These are phyloP conservation scores for Talaromyces funiculosus DNA, from an alignment of 2,329 filamentous ascomycete species.

Conservation along the genomic window DNA sequence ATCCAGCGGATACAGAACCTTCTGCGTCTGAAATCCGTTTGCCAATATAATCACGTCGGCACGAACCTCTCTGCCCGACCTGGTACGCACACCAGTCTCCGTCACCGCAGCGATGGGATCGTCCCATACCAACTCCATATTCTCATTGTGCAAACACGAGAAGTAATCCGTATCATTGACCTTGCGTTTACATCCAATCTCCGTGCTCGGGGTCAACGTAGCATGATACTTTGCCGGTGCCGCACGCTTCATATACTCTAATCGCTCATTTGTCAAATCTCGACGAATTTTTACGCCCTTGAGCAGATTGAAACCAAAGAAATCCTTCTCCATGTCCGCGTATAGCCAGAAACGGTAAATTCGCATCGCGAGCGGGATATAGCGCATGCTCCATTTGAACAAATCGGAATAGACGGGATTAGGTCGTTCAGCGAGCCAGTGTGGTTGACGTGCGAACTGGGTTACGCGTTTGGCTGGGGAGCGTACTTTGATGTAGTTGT, in stretches of 20 bases:
- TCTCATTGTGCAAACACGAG: constrained; percentile 37
- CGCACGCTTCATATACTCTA: constrained; percentile 39
- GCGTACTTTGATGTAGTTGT: background rate
- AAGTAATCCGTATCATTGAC: constrained; percentile 47
- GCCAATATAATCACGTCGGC: constrained; percentile 47
- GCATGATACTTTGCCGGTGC: constrained; percentile 43
- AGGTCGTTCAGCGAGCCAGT: constrained; percentile 44
- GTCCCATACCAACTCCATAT: constrained; percentile 37
- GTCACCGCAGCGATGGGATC: constrained; percentile 39
- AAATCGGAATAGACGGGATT: constrained; percentile 37
- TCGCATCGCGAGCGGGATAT: constrained; percentile 42
- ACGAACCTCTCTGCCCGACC: constrained; percentile 32
- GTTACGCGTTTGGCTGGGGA: constrained; percentile 36
- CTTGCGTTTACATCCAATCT: constrained; percentile 46
- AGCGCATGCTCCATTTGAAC: constrained; percentile 43
- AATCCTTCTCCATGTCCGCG: constrained; percentile 41
- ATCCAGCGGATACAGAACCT: constrained; percentile 41
- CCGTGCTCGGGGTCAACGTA: constrained; percentile 38
- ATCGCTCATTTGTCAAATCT: constrained; percentile 33
- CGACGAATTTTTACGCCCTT: constrained; percentile 33
- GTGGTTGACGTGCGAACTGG: constrained; percentile 48
- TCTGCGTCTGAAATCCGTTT: constrained; percentile 46
- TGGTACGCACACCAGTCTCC: constrained; percentile 34
- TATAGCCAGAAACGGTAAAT: constrained; percentile 41
- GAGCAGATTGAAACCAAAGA: constrained; percentile 37